Base-by-base conservation (phyloP, 116 monocot genomes). In the Dioscorea cayenensis region DNA sequence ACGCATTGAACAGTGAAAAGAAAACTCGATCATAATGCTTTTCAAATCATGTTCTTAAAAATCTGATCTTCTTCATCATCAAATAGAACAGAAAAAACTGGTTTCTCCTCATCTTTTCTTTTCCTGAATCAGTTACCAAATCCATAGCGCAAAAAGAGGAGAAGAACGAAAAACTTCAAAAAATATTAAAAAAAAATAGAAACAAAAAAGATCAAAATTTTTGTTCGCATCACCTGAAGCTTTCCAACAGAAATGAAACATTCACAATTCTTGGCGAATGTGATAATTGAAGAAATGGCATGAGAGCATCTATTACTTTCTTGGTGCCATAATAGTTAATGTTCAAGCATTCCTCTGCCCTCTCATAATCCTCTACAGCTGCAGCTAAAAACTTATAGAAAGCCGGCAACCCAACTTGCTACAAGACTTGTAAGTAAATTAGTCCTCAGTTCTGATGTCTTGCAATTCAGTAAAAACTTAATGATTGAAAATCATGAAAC, bases 241-340 rank as follows among this genome's bases (percentile, higher is more conserved):
- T 64, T 28, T 32, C 64, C 70, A 65, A 37, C 14, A 8, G 1
- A 4, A 71, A 70, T 36, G 77, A 55, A 51, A 77, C 14, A 71
- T 70, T 77, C 9, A 77, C 65, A 27, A 77, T 71, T 22, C 32
- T 70, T 2, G 70, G 70, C 5, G 55, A 36, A 55, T 51, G 21
- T 19, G 77, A 77, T 58, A 52, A 71, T 19, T 52, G 65, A 5
- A 77, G 65, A 36, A 70, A 28, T 23, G 70, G 77, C 8, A 71
- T 13, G 4, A 77, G 29, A 14, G 64, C 51, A 36, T 77, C 63
- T 32, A 55, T 65, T 14, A 77, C 77, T 52, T 21, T 7, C 64
- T 71, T 77, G 4, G 71, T 50, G 64, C 77, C 77, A 19, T 64
- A 55, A 52, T 65, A 77, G 27, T 77, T 77, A 50, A 36, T 66